phyloP scores from a whole-genome alignment of 805 yeast genomes.

The Candida tallmaniae region DNA sequence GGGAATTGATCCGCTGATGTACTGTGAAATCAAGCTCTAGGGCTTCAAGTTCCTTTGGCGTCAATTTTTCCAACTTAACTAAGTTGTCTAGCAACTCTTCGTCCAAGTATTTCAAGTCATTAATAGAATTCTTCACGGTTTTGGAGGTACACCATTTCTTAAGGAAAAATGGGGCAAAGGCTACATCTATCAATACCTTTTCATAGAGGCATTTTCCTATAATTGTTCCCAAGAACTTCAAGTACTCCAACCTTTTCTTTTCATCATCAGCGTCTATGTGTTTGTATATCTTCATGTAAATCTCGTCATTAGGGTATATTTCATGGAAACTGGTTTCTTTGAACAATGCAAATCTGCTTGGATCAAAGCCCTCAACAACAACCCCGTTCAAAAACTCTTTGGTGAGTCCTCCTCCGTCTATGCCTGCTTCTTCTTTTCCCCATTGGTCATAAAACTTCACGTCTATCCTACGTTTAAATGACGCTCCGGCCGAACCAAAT shows the following conservation, averaged over 20 bases:
- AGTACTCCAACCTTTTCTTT: slow-evolving; percentile 22
- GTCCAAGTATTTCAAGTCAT: slow-evolving; percentile 74
- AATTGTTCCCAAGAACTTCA: slow-evolving; percentile 71
- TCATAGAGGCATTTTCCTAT: slow-evolving; percentile 89
- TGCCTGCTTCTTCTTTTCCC: slow-evolving; percentile 78
- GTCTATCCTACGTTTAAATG: slow-evolving; percentile 54
- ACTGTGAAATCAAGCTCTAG: slow-evolving; percentile 67
- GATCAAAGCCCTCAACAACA: slow-evolving; percentile 60
- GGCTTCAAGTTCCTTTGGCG: slow-evolving; percentile 49
- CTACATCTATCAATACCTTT: slow-evolving; percentile 71
- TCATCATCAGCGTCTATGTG: slow-evolving; percentile 27
- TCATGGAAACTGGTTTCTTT: slow-evolving; percentile 48
- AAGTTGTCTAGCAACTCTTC: slow-evolving; percentile 59
- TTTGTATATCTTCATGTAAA: slow-evolving; percentile 27
- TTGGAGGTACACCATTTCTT: slow-evolving; percentile 54
- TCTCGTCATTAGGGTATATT: slow-evolving; percentile 69
- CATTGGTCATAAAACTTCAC: slow-evolving; percentile 69
- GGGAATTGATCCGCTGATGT: slow-evolving; percentile 41
- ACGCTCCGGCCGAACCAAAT: slow-evolving; percentile 48
- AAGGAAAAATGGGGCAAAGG: slow-evolving; percentile 83
- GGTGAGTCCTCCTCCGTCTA: slow-evolving; percentile 96
- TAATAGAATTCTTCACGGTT: slow-evolving; percentile 55
- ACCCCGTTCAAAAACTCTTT: slow-evolving; percentile 82
- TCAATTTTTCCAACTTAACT: slow-evolving; percentile 54
- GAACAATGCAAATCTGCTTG: slow-evolving; percentile 28